Evolutionary conservation across 306 rosid species (phyloP), one percentile per base, ranked within the genome.

Genomic region (Amphicarpaea edgeworthii): DNA sequence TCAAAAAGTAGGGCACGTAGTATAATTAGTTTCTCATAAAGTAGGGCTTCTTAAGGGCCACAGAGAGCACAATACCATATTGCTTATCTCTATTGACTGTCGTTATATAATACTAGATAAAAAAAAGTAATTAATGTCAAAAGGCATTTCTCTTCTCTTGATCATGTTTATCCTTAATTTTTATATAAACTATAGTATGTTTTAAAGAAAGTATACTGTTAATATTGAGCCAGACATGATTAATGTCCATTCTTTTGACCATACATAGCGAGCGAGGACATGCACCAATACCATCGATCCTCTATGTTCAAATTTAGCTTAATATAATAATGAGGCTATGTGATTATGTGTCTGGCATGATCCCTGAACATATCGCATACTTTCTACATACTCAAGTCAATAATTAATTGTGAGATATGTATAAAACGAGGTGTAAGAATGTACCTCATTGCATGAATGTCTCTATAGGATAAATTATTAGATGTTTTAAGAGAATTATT

Each of bases 1-100:
- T 72, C 71, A 74, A 40, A 70, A 81, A 76, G 88, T 70, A 83
- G 84, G 82, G 76, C 47, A 88, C 82, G 81, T 55, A 62, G 60
- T 47, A 80, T 85, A 30, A 86, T 87, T 78, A 79, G 78, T 64
- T 72, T 76, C 24, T 71, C 17, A 42, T 81, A 88, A 77, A 84
- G 91, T 65, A 69, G 67, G 75, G 81, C 73, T 77, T 76, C 32
- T 67, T 77, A 69, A 53, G 68, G 79, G 77, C 77, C 84, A 75
- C 83, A 34, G 5, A 37, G 65, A 74, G 57, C 32, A 40, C 77
- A 72, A 54, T 5, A 42, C 55, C 26, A 43, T 68, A 9, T 64
- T 77, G 80, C 54, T 24, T 68, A 32, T 55, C 76, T 66, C 51
- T 59, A 55, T 45, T 71, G 4, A 10, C 51, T 15, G 42, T 40